Conservation (phyloP, 495 filamentous ascomycete genomes). For the Neurospora tetraspora region DNA sequence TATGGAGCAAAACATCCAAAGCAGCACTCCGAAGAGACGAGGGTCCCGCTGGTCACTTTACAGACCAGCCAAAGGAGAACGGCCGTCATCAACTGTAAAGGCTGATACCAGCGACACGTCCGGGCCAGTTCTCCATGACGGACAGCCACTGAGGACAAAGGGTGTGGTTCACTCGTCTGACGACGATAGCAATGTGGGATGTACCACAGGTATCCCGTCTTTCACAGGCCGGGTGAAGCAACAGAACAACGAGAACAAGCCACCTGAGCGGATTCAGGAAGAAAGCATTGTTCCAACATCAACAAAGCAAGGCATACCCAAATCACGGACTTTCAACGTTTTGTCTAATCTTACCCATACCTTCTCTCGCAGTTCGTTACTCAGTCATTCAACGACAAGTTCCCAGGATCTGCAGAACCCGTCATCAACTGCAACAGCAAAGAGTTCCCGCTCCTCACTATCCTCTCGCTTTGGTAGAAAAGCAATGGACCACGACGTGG, state of each 20-base stretch:
- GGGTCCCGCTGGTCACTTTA: not conserved
- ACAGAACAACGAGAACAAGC: conserved; percentile 11
- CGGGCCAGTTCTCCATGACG: not conserved
- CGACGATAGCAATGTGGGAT: not conserved
- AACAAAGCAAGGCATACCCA: conserved; percentile 11
- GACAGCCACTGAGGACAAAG: not conserved
- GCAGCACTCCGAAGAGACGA: not conserved
- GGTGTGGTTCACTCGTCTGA: not conserved
- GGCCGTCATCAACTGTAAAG: not conserved
- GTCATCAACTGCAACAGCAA: not conserved
- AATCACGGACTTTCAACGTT: conserved; percentile 28
- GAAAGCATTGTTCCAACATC: not conserved
- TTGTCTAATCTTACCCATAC: conserved; percentile 29
- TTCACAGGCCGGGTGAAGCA: not conserved
- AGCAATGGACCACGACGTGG: not conserved
- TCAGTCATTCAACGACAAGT: not conserved
- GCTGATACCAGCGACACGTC: not conserved
- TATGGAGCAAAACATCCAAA: not conserved
- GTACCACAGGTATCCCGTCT: not conserved
- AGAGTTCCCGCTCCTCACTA: not conserved
- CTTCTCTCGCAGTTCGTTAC: conserved; percentile 24
- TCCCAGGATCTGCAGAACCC: not conserved
- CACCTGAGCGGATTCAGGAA: not conserved
- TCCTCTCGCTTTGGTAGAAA: conserved; percentile 1
- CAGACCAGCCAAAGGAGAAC: not conserved